A percentile compares a stretch with the other conserved stretches of the same genome.
Evolutionary conservation across 345 rosid species (phyloP).

Genomic region (Boechera stricta): DNA sequence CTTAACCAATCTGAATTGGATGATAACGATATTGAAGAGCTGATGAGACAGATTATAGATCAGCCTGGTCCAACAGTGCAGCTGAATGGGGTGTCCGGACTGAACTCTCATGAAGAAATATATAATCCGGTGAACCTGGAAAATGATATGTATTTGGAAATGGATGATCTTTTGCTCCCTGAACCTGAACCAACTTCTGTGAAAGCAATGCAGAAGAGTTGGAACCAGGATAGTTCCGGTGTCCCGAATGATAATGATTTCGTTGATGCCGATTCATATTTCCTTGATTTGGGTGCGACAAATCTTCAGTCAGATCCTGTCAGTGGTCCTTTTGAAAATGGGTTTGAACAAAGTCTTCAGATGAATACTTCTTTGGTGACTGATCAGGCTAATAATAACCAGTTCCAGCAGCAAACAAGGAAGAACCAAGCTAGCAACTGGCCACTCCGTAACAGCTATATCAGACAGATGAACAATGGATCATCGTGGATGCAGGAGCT

Average conservation of each 20-base stretch:
- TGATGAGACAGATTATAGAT: slow-evolving; percentile 49
- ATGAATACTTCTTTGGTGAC: slow-evolving; percentile 24
- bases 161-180: slow-evolving; percentile 62
- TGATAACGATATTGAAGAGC: slow-evolving; percentile 53
- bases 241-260: slow-evolving; percentile 57
- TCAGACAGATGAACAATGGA: slow-evolving; percentile 41
- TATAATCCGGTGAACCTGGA: slow-evolving; percentile 33
- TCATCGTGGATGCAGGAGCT: slow-evolving; percentile 54
- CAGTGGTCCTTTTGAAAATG: slow-evolving; percentile 33
- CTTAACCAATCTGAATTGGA: slow-evolving; percentile 38
- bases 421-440: slow-evolving; percentile 46
- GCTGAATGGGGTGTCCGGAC: slow-evolving; percentile 48
- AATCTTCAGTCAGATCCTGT: slow-evolving; percentile 21
- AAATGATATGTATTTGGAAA: slow-evolving; percentile 71
- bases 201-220: slow-evolving; percentile 32
- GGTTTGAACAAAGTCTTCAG: slow-evolving; percentile 30
- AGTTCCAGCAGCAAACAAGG: slow-evolving; percentile 44
- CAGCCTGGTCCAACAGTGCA: slow-evolving; percentile 51
- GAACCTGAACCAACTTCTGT: slow-evolving; percentile 37
- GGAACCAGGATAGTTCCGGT: slow-evolving; percentile 47
- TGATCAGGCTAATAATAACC: slow-evolving; percentile 34
- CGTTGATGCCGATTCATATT: slow-evolving; percentile 30
- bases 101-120: slow-evolving; percentile 42
- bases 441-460: slow-evolving; percentile 40
- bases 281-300: slow-evolving; percentile 22